phyloP scores from a whole-genome alignment of 108 stramenopile genomes.

The Skeletonema grethae region DNA sequence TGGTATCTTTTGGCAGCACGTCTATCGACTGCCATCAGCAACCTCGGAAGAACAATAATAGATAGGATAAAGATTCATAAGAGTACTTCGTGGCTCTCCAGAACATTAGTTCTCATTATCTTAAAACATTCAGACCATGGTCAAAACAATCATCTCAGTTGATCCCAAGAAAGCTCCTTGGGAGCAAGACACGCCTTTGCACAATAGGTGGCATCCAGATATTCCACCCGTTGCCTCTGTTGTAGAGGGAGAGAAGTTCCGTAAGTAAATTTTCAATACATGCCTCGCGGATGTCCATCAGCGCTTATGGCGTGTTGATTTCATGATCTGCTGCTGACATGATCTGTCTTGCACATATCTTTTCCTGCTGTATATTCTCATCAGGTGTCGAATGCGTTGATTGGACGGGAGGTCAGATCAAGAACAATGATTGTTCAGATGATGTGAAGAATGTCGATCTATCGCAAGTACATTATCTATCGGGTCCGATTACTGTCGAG shows the following conservation, averaged over 20 bases:
- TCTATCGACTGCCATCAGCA: too few relatives aligned
- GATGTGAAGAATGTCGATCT: conserved; percentile 75
- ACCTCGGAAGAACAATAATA: too few relatives aligned
- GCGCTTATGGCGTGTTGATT: neutral
- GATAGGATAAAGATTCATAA: too few relatives aligned
- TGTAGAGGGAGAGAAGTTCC: conserved; percentile 59
- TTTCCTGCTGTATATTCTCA: conserved; percentile 3
- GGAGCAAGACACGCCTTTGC: conserved; percentile 68
- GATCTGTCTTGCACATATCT: neutral
- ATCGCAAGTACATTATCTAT: conserved; percentile 72
- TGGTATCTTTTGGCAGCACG: too few relatives aligned
- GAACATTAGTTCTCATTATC: too few relatives aligned
- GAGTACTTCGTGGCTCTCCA: too few relatives aligned
- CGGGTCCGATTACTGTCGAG: conserved; percentile 59
- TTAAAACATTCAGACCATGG: conserved; percentile 21
- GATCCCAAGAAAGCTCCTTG: conserved; percentile 61
- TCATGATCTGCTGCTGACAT: neutral
- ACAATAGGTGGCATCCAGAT: conserved; percentile 75
- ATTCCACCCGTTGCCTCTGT: conserved; percentile 69
- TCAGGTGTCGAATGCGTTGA: conserved; percentile 61
- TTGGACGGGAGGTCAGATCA: conserved; percentile 77
- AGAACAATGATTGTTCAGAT: conserved; percentile 61
- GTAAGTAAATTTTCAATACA: conserved; percentile 15
- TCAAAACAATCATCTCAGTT: conserved; percentile 57
- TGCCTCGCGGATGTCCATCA: neutral